Conservation (phyloP, 371 early-diverging fungal species). For the Amoeboaphelidium occidentale region DNA sequence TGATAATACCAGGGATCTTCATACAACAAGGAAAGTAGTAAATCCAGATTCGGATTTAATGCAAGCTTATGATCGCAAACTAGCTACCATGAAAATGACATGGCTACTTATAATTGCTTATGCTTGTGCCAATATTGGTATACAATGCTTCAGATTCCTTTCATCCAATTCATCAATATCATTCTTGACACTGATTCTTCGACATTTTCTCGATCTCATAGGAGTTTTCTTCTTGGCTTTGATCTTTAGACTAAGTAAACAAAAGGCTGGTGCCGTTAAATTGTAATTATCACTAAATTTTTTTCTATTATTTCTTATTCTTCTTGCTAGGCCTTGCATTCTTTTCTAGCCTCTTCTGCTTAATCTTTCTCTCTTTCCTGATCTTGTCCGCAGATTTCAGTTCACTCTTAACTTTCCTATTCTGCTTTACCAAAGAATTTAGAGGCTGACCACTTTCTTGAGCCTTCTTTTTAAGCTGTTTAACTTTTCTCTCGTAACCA, state of each 20-base stretch:
- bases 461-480: conserved; percentile 23
- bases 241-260: too few relatives aligned
- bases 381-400: conserved; percentile 59
- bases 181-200: background rate
- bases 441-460: conserved; percentile 1
- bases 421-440: conserved; percentile 7
- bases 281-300: background rate
- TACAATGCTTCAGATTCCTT: background rate
- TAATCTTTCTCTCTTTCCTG: conserved; percentile 45
- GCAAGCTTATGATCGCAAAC: too few relatives aligned
- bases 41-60: too few relatives aligned
- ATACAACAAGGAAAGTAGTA: too few relatives aligned
- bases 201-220: too few relatives aligned
- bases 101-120: too few relatives aligned
- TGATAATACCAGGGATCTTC: too few relatives aligned
- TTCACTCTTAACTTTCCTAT: conserved; percentile 22
- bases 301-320: background rate
- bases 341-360: conserved; percentile 44
- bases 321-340: conserved; percentile 13
- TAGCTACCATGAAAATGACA: too few relatives aligned
- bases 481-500: conserved; percentile 37
- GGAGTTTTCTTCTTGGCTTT: too few relatives aligned
- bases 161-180: background rate
- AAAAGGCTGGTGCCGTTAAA: too few relatives aligned
- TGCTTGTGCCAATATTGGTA: too few relatives aligned